A percentile compares a stretch with the other conserved stretches of the same genome.
phyloP scores from a whole-genome alignment of 129 eudicot species.

The Arctium minus region DNA sequence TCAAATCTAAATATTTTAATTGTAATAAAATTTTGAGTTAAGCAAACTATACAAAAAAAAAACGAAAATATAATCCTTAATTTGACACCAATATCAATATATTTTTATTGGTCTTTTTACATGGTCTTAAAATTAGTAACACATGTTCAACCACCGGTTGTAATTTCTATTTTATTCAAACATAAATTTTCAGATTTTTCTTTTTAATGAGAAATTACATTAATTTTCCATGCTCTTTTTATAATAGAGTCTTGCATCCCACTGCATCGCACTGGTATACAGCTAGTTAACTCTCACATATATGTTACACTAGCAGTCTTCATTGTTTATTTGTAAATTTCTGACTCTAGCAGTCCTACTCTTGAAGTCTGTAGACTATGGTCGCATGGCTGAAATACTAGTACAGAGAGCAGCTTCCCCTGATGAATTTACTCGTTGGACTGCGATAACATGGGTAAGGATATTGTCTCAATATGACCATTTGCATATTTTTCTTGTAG shows the following conservation, averaged over 20 bases:
- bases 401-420: constrained; percentile 92
- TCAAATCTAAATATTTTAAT: not conserved
- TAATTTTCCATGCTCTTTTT: not conserved
- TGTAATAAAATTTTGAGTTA: not conserved
- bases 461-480: not conserved
- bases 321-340: constrained; percentile 20
- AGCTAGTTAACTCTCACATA: not conserved
- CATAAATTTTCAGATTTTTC: not conserved
- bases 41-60: not conserved
- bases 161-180: not conserved
- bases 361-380: constrained; percentile 99
- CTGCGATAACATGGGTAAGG: constrained; percentile 96
- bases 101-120: not conserved
- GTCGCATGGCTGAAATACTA: constrained; percentile 99
- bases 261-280: not conserved
- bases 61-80: not conserved
- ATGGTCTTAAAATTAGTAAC: not conserved
- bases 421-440: constrained; percentile 92
- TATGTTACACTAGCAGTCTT: constrained; percentile 15
- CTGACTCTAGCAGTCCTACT: constrained; percentile 51
- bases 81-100: not conserved
- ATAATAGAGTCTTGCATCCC: not conserved
- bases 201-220: not conserved
- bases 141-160: not conserved
- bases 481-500: not conserved